Evolutionary conservation across 148 eudicot species (phyloP).

Genomic region (Rhododendron mucronatum): DNA sequence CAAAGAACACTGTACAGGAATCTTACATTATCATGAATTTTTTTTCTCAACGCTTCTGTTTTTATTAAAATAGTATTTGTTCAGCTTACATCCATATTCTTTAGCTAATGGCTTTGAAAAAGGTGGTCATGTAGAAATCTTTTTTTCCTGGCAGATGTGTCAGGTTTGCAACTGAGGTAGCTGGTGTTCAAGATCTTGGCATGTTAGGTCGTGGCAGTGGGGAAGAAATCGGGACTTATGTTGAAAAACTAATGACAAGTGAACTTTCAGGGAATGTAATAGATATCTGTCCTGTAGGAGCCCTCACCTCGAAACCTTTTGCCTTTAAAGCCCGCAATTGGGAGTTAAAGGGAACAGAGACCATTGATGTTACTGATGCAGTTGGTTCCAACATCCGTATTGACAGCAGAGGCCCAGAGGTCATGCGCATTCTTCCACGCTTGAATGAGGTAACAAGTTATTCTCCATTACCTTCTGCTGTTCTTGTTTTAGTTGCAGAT

Average conservation of each 20-base stretch:
- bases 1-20: neutral
- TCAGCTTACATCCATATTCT: neutral
- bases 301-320: constrained; percentile 96
- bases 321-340: constrained; percentile 99
- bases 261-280: constrained; percentile 98
- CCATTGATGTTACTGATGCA: constrained; percentile 94
- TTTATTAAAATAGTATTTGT: neutral
- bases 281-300: constrained; percentile 99
- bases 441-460: constrained; percentile 73
- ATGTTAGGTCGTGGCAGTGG: constrained; percentile 99
- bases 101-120: neutral
- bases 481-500: neutral
- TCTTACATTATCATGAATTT: neutral
- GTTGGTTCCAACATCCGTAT: constrained; percentile 94
- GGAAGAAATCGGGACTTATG: constrained; percentile 98
- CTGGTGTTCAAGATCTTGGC: constrained; percentile 97
- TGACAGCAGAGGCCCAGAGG: constrained; percentile 99
- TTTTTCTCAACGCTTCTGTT: neutral
- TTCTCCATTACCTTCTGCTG: neutral
- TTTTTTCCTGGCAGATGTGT: constrained; percentile 65
- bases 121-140: neutral
- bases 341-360: constrained; percentile 97
- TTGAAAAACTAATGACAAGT: constrained; percentile 94
- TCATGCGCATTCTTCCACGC: constrained; percentile 92
- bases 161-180: constrained; percentile 90